Evolutionary conservation across 2,329 filamentous ascomycete genomes (phyloP).

Genomic region (Claviceps maximensis): DNA sequence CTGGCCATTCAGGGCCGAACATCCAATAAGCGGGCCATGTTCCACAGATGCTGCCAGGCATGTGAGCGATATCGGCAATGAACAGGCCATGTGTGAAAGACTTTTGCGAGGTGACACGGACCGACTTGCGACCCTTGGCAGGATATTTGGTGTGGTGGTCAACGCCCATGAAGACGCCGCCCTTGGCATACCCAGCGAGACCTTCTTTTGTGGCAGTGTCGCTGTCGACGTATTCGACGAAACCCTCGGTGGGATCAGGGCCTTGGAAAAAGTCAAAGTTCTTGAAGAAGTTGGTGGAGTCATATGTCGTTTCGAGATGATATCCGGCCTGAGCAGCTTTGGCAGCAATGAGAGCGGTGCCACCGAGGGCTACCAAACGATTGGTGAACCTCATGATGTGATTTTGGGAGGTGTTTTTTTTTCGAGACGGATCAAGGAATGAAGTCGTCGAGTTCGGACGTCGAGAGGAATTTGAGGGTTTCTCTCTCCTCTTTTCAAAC

Average conservation of each 20-base stretch:
- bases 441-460: background rate
- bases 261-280: slow-evolving; percentile 42
- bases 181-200: slow-evolving; percentile 43
- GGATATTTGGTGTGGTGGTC: slow-evolving; percentile 46
- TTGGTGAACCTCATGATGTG: slow-evolving; percentile 11
- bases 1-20: slow-evolving; percentile 58
- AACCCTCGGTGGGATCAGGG: slow-evolving; percentile 60
- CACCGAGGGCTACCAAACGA: slow-evolving; percentile 12
- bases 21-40: slow-evolving; percentile 65
- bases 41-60: slow-evolving; percentile 60
- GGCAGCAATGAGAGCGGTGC: slow-evolving; percentile 17
- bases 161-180: slow-evolving; percentile 54
- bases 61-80: slow-evolving; percentile 60
- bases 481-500: background rate
- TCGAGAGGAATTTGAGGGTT: too few species aligned
- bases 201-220: slow-evolving; percentile 41
- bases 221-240: slow-evolving; percentile 54
- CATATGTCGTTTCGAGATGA: slow-evolving; percentile 32
- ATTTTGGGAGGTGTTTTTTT: background rate
- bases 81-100: slow-evolving; percentile 57
- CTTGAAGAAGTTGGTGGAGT: slow-evolving; percentile 41
- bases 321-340: slow-evolving; percentile 23
- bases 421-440: background rate
- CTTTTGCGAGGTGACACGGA: slow-evolving; percentile 55
- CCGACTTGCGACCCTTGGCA: slow-evolving; percentile 49